Percentiles rank a stretch among this genome's conserved stretches.
These are phyloP conservation scores for Pythium folliculosum DNA, from an alignment of 352 stramenopile genomes.

Conservation along the genomic window DNA sequence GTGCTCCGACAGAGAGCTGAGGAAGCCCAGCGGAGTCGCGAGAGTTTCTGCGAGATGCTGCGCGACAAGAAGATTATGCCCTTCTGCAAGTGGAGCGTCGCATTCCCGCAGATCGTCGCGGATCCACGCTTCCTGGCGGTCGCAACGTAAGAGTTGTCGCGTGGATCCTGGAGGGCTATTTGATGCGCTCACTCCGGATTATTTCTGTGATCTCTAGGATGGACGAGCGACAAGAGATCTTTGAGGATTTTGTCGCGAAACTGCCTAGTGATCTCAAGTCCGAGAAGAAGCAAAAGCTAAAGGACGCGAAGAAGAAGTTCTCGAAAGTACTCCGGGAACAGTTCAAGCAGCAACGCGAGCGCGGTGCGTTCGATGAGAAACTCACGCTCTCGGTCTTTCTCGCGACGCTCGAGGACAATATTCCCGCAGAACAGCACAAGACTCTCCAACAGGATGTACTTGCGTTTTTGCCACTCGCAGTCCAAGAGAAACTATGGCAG, in stretches of 20 bases:
- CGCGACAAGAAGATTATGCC: conserved; percentile 87
- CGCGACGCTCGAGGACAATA: conserved; percentile 42
- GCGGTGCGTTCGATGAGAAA: conserved; percentile 46
- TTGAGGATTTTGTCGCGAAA: conserved; percentile 78
- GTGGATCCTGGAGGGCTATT: background rate
- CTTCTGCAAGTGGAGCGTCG: conserved; percentile 81
- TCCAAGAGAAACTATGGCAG: conserved; percentile 36
- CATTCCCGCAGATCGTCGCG: conserved; percentile 67
- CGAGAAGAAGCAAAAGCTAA: conserved; percentile 80
- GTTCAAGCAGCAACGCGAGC: conserved; percentile 33
- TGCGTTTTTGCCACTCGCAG: conserved; percentile 28
- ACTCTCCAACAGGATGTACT: conserved; percentile 20
- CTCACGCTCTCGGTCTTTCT: conserved; percentile 59
- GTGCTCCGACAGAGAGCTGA: conserved; percentile 34
- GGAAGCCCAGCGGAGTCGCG: conserved; percentile 45
- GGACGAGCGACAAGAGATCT: conserved; percentile 77
- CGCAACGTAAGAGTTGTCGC: conserved; percentile 32
- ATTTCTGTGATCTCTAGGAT: conserved; percentile 39
- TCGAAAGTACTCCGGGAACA: conserved; percentile 46
- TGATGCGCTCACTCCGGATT: background rate
- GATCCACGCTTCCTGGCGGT: conserved; percentile 75
- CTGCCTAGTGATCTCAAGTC: conserved; percentile 71
- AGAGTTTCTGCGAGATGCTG: conserved; percentile 71
- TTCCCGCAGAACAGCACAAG: conserved; percentile 5
- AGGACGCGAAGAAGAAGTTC: conserved; percentile 58